Base-by-base conservation (phyloP, 768 basidiomycete genomes). In the Chalciporus piperatus region DNA sequence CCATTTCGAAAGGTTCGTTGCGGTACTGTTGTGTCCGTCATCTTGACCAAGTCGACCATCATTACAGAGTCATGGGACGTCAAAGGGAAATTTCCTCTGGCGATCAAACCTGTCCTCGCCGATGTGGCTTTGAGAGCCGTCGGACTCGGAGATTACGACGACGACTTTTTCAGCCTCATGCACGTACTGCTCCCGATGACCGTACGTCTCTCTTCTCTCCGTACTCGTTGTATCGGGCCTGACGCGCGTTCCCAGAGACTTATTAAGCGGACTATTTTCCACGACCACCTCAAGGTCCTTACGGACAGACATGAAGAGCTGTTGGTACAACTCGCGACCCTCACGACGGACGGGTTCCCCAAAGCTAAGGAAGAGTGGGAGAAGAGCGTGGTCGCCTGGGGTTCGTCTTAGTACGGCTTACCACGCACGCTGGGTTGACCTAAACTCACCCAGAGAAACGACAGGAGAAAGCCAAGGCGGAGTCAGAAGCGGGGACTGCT, bases 121-220 rank as follows among this genome's bases (percentile, higher is more conserved):
- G 66, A 80, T 9, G 78, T 91, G 37, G 91, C 93, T 0, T 63
- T 90, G 35, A 77, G 84, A 45, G 95, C 96, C 0, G 82, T 96
- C 60, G 73, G 78, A 23, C 76, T 89, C n/a, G 89, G 85, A 66
- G 85, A 95, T 64, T 97, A 96, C 69, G 88, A 92, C 55, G 94
- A 96, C 16, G 81, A 89, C 60, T 96, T 96, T 68, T 98, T 96
- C 72, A 85, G 83, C 60, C 75, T 87, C 17, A 88, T 98, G 83
- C 92, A 94, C 0, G 76, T 71, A 20, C 67, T 96, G 57, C 98
- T 90, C 66, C 96, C 92, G 0, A 93, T 98, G 85, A 88, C 80
- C 45, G 87, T 89, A 27, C 46, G 85, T 76, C 16, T 25, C 35
- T 40, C 17, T 38, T 43, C 28, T 0, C 45, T 33, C 22, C 8